Evolutionary conservation across 73 alveolate species (phyloP).

Genomic region (Blepharisma stoltei): DNA sequence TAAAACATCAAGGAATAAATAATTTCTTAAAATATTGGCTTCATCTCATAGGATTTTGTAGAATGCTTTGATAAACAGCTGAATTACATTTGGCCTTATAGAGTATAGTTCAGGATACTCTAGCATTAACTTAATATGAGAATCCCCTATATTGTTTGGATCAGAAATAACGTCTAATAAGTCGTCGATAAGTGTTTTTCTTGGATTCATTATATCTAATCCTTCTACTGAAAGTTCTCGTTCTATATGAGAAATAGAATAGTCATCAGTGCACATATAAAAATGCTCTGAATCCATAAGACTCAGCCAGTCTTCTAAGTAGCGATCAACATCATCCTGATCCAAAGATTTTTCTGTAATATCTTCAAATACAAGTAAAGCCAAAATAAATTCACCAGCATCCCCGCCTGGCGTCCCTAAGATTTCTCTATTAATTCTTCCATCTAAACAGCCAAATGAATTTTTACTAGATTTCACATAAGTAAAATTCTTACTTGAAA

Average conservation of each 20-base stretch:
- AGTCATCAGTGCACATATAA: constrained; percentile 76
- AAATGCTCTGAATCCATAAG: constrained; percentile 48
- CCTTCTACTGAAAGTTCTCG: constrained; percentile 43
- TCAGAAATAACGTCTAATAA: constrained; percentile 44
- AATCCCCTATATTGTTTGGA: constrained; percentile 69
- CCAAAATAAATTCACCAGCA: constrained; percentile 75
- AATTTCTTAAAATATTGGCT: constrained; percentile 34
- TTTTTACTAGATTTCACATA: neutral
- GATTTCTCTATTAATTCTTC: constrained; percentile 46
- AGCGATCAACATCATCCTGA: neutral
- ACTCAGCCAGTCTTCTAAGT: constrained; percentile 34
- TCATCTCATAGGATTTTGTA: constrained; percentile 63
- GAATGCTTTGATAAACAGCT: constrained; percentile 48
- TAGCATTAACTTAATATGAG: constrained; percentile 53
- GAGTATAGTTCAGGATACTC: constrained; percentile 64
- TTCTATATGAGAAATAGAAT: constrained; percentile 54
- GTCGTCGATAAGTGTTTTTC: constrained; percentile 35
- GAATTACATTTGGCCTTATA: constrained; percentile 52
- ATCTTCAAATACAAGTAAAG: constrained; percentile 57
- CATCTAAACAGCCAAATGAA: constrained; percentile 66
- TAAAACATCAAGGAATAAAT: constrained; percentile 48
- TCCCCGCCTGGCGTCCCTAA: constrained; percentile 84
- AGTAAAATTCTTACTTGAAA: neutral
- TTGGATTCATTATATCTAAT: constrained; percentile 1
- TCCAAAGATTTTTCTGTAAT: neutral